A percentile compares a stretch with the other conserved stretches of the same genome.
phyloP scores from a whole-genome alignment of 169 alveolate genomes.

The Plasmodium fragile region DNA sequence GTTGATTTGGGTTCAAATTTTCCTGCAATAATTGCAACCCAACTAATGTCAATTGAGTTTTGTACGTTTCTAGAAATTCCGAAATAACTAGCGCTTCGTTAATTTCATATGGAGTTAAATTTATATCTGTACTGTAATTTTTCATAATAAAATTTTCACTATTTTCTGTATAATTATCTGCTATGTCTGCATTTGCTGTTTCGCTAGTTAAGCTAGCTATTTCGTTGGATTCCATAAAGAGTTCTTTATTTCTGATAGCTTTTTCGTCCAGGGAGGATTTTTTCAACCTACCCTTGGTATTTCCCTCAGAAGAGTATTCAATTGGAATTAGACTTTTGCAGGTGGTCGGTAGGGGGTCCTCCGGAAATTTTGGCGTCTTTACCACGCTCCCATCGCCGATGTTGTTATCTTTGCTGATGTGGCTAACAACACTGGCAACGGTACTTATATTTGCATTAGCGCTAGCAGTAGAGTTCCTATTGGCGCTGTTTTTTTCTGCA shows the following conservation, averaged over 20 bases:
- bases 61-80: slow-evolving; percentile 68
- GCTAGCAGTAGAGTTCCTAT: neutral
- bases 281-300: neutral
- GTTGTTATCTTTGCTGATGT: neutral
- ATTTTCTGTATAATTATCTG: slow-evolving; percentile 55
- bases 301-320: slow-evolving; percentile 8
- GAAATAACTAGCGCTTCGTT: slow-evolving; percentile 75
- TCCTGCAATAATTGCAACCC: slow-evolving; percentile 68
- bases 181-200: neutral
- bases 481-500: neutral
- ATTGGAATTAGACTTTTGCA: neutral
- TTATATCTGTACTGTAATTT: slow-evolving; percentile 58
- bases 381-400: neutral
- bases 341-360: slow-evolving; percentile 1
- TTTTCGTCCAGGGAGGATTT: neutral
- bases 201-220: slow-evolving; percentile 14
- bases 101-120: slow-evolving; percentile 73
- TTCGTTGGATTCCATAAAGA: slow-evolving; percentile 16
- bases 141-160: slow-evolving; percentile 70
- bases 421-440: neutral
- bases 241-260: neutral
- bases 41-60: slow-evolving; percentile 68
- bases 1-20: slow-evolving; percentile 62
- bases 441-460: neutral
- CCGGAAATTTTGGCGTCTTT: slow-evolving; percentile 66